phyloP scores from a whole-genome alignment of 495 filamentous ascomycete genomes.

The Monascus purpureus region DNA sequence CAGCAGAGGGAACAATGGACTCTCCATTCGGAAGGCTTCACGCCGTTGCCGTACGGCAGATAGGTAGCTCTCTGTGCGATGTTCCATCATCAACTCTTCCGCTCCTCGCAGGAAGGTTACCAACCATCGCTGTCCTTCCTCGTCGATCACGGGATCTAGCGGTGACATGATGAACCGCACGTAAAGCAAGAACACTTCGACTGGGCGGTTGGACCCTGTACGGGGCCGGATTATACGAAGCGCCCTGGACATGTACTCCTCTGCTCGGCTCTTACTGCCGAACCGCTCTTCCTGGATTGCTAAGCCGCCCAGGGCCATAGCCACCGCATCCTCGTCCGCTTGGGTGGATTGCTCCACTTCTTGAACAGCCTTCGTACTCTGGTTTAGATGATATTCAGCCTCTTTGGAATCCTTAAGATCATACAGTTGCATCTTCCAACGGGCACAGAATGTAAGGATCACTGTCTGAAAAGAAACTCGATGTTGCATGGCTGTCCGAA shows the following conservation, averaged over 20 bases:
- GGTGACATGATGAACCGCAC: slow-evolving; percentile 21
- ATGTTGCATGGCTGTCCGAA: slow-evolving; percentile 21
- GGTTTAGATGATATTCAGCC: slow-evolving; percentile 13
- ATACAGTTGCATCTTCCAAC: slow-evolving; percentile 21
- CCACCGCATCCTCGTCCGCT: slow-evolving; percentile 16
- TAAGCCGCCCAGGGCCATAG: slow-evolving; percentile 24
- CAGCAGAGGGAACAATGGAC: slow-evolving; percentile 26
- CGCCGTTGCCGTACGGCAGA: slow-evolving; percentile 15
- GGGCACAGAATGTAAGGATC: slow-evolving; percentile 26
- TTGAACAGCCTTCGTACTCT: slow-evolving; percentile 13
- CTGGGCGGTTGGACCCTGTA: slow-evolving; percentile 10
- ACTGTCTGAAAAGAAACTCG: slow-evolving; percentile 24
- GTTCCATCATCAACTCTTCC: slow-evolving; percentile 20
- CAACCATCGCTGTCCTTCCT: slow-evolving; percentile 16
- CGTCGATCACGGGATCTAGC: background rate
- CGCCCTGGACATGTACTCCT: slow-evolving; percentile 17
- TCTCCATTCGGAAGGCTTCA: slow-evolving; percentile 24
- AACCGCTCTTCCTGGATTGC: slow-evolving; percentile 31
- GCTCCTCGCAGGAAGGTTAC: slow-evolving; percentile 26
- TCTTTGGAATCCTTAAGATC: slow-evolving; percentile 9
- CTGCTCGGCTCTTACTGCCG: slow-evolving; percentile 16
- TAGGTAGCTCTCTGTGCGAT: slow-evolving; percentile 16
- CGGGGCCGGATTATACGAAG: slow-evolving; percentile 19
- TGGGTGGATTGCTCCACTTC: slow-evolving; percentile 6
- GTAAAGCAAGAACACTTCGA: slow-evolving; percentile 26